Base-by-base conservation (phyloP, 2,329 filamentous ascomycete genomes). In the Geosmithia flava region DNA sequence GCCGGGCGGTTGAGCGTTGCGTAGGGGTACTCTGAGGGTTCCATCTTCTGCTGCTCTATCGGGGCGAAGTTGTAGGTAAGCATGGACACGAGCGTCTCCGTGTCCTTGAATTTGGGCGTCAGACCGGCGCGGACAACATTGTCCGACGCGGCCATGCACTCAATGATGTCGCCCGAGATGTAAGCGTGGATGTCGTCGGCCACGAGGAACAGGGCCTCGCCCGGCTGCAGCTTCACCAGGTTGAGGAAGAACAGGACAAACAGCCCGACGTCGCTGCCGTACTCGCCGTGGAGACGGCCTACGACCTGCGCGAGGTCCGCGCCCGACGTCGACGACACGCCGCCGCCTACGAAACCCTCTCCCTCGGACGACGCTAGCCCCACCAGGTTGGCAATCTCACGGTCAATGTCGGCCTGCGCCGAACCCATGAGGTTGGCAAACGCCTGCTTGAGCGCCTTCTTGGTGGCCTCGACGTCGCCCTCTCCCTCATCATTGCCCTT, bases 81-180 rank as follows among this genome's bases (percentile, higher is more conserved):
- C 83, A 95, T 95, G 52, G 81, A 76, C 33, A 91, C 88, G 11
- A 98, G 74, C 0, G 89, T 97, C 48, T 81, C 69, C 20, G 97
- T 87, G 57, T 98, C 93, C 70, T 97, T 96, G 76, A 95, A 98
- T 64, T 98, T 98, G 49, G 93, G 93, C 0, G 93, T 98, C 67
- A 98, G 93, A 42, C 93, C 93, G 0, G 93, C 93, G 49, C 93
- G 88, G 47, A 98, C 90, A 37, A 98, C 93, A 55, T 98, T 98
- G 75, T 98, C 93, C n/a, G 87, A 95, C 8, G 88, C 85, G 0
- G 93, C 93, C 93, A 98, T 98, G 72, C 93, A 98, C 68, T 98
- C 93, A 62, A 98, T 89, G 56, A 98, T 95, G 60, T 98, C 91
- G 51, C 87, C 87, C 2, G 83, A 87, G 42, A 94, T 69, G 65